Evolutionary conservation across 2,329 filamentous ascomycete species (phyloP).

Genomic region (Sclerotiophoma versabilis): DNA sequence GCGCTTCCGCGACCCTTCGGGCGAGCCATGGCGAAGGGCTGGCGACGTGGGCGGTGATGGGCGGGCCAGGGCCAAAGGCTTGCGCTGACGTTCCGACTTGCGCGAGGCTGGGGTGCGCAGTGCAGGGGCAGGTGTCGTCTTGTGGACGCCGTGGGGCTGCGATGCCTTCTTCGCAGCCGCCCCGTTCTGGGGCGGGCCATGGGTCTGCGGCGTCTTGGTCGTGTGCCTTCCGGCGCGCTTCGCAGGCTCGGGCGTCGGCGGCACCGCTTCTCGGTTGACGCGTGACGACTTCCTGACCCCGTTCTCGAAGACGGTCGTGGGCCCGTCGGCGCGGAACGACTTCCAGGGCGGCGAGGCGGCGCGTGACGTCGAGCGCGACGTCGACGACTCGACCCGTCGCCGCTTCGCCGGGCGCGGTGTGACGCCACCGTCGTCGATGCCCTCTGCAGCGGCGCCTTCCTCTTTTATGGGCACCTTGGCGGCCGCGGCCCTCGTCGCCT

Average conservation of each 20-base stretch:
- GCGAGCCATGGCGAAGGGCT: conserved; percentile 21
- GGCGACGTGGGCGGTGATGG: conserved; percentile 30
- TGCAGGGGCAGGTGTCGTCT: conserved; percentile 24
- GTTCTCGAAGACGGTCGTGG: conserved; percentile 78
- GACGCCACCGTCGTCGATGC: conserved; percentile 33
- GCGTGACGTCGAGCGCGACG: conserved; percentile 49
- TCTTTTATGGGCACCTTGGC: conserved; percentile 39
- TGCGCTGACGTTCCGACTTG: conserved; percentile 46
- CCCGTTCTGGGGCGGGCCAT: conserved; percentile 33
- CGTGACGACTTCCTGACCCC: conserved; percentile 68
- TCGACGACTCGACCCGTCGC: conserved; percentile 57
- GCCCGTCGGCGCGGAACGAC: conserved; percentile 81
- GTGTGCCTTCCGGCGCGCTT: conserved; percentile 37
- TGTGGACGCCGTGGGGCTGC: conserved; percentile 25
- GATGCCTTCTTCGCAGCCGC: conserved; percentile 29
- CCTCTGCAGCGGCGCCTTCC: conserved; percentile 31
- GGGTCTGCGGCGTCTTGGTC: conserved; percentile 38
- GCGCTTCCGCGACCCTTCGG: conserved; percentile 30
- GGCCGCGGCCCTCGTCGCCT: conserved; percentile 13
- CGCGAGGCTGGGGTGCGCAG: conserved; percentile 31
- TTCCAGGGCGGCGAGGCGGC: conserved; percentile 91
- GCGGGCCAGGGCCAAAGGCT: conserved; percentile 24
- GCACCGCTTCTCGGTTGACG: conserved; percentile 54
- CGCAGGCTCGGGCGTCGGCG: conserved; percentile 59
- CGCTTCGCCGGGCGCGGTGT: conserved; percentile 62